Evolutionary conservation across 202 grass and related monocot genomes (phyloP).

Genomic region (Brachypodium distachyon): DNA sequence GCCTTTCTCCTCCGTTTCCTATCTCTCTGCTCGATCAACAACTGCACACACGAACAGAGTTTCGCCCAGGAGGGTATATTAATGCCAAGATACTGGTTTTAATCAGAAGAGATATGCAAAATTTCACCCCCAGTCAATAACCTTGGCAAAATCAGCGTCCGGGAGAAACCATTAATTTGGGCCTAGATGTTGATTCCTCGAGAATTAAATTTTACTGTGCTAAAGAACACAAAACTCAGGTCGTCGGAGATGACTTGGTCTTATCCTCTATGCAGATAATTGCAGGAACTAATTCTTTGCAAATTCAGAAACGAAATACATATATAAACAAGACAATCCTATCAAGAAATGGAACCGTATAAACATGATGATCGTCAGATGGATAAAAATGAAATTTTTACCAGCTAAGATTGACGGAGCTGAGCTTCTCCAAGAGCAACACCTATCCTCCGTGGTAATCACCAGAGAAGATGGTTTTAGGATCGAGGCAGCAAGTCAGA

Average conservation of each 20-base stretch:
- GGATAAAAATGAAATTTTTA: not conserved
- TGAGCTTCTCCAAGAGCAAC: not conserved
- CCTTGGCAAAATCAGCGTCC: not conserved
- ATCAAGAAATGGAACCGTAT: not conserved
- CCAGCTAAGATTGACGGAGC: not conserved
- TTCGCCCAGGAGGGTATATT: not conserved
- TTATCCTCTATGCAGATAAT: not conserved
- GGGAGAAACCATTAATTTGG: not conserved
- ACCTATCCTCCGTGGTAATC: not conserved
- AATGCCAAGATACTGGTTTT: not conserved
- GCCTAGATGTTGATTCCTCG: not conserved
- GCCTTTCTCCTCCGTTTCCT: not conserved
- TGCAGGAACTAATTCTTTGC: not conserved
- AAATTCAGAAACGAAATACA: not conserved
- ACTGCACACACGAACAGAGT: not conserved
- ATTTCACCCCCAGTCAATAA: not conserved
- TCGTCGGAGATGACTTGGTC: not conserved
- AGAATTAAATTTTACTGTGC: not conserved
- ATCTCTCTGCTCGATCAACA: constrained; percentile 4
- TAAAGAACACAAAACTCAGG: not conserved
- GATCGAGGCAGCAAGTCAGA: not conserved
- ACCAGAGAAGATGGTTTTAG: not conserved
- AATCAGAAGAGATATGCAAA: too few species aligned
- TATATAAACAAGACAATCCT: not conserved
- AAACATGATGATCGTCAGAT: not conserved